Evolutionary conservation across 1,284 basidiomycete genomes (phyloP), one percentile per base, ranked within the genome.

Genomic region (Microbotryum silenes-acaulis): DNA sequence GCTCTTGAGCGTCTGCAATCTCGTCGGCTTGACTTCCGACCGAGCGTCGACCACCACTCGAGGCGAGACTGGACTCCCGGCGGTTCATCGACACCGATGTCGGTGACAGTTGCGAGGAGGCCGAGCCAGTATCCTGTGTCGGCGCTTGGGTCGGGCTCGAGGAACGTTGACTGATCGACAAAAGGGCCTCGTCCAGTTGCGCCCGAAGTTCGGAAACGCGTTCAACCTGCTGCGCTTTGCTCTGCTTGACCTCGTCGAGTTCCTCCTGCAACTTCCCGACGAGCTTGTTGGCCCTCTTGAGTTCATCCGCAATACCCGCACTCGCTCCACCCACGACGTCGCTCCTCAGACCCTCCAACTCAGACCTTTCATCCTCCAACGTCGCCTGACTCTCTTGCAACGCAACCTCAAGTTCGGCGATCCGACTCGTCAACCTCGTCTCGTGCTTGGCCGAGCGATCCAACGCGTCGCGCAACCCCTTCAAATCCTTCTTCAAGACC

Each of bases 281-380:
- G 27, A 66, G 57, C n/a, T 85, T 53, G 46, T 67, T 69, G 31
- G 70, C 66, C 45, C 63, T 69, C 42, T 59, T 65, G 60, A 71
- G 63, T 29, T 71, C 68, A 25, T 70, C 69, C 20, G 57, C 52
- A n/a, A 51, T 42, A 0, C 54, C 53, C 8, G 50, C 46, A n/a
- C 57, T 23, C 9, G 37, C 49, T 27, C 46, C 57, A 42, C 60
- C 63, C 14, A 54, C 23, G 21, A 61, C 51, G 18, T 96, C 91
- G 37, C 81, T 79, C 61, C 92, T 80, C 57, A 96, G 76, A 4
- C 79, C 79, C 77, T 97, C 93, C 27, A 97, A 87, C 74, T 97
- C 94, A 10, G 88, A 89, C 56, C 88, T 80, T n/a, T 92, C 89
- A 71, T 86, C 87, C 76, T 97, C 93, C 20, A 97, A 80, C 2